These are phyloP conservation scores for Tilletiopsis washingtonensis DNA, from an alignment of 1,284 basidiomycete genomes.

Conservation along the genomic window DNA sequence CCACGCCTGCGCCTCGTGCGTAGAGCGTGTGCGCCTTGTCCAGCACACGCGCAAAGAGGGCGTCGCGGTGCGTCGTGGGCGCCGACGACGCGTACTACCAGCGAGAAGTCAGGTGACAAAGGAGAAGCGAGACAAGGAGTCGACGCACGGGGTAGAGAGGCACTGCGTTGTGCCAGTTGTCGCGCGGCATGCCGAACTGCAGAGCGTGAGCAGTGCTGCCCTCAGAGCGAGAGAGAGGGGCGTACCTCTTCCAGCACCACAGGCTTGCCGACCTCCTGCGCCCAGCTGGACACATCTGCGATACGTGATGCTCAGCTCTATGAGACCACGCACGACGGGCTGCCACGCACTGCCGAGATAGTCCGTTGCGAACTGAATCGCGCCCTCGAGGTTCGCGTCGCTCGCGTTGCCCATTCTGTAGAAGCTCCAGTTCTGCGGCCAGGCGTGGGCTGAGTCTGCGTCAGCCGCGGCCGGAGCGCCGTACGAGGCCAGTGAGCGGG, in stretches of 20 bases:
- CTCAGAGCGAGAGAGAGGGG: constrained; percentile 11
- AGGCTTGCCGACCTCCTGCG: constrained; percentile 12
- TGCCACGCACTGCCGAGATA: constrained; percentile 14
- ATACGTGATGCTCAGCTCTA: not conserved
- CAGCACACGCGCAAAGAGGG: constrained; percentile 16
- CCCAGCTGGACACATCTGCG: not conserved
- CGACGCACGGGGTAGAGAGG: not conserved
- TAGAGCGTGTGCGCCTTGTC: constrained; percentile 12
- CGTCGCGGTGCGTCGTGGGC: constrained; percentile 19
- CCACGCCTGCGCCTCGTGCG: constrained; percentile 3
- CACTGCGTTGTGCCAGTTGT: constrained; percentile 25
- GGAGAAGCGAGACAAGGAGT: not conserved
- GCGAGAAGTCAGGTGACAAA: too few relatives aligned
- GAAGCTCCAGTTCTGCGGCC: constrained; percentile 18
- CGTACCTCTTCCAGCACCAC: constrained; percentile 21
- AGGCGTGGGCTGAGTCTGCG: not conserved
- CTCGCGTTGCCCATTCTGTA: constrained; percentile 23
- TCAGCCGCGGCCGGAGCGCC: not conserved
- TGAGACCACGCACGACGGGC: constrained; percentile 1
- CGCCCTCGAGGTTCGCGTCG: constrained; percentile 10
- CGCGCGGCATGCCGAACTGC: constrained; percentile 27
- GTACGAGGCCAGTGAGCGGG: not conserved
- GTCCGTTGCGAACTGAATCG: constrained; percentile 13
- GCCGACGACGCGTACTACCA: constrained; percentile 16
- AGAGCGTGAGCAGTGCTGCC: not conserved